phyloP scores from a whole-genome alignment of 345 rosid species.

The Cardamine occulta region DNA sequence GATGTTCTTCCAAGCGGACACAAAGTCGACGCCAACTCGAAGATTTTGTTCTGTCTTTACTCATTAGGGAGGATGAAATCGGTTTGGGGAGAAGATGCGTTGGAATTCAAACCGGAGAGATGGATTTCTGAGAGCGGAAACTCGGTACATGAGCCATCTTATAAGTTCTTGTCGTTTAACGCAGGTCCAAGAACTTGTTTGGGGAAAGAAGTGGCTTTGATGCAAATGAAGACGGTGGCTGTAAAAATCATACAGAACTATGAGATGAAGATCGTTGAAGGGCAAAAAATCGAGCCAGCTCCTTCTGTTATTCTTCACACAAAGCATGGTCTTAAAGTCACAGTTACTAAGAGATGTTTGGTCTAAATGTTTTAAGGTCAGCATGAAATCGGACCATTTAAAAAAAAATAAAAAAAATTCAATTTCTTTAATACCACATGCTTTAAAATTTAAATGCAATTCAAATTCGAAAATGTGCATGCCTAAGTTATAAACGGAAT shows the following conservation, averaged over 20 bases:
- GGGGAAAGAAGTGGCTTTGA: constrained; percentile 63
- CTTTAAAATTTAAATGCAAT: not conserved
- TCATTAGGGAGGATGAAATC: constrained; percentile 52
- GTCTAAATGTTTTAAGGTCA: constrained; percentile 9
- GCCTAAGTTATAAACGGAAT: not conserved
- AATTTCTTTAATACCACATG: not conserved
- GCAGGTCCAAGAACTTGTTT: constrained; percentile 72
- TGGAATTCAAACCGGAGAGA: constrained; percentile 52
- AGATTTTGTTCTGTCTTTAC: constrained; percentile 41
- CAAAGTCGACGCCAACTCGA: constrained; percentile 34
- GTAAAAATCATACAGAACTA: constrained; percentile 50
- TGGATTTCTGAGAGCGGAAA: constrained; percentile 49
- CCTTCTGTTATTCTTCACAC: constrained; percentile 53
- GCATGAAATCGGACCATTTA: not conserved
- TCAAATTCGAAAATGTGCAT: not conserved
- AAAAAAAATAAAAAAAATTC: not conserved
- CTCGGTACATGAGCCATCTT: constrained; percentile 47
- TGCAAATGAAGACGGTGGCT: constrained; percentile 59
- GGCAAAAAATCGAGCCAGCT: constrained; percentile 40
- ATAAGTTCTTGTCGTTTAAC: constrained; percentile 63
- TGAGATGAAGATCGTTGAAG: constrained; percentile 47
- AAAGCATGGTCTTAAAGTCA: constrained; percentile 55
- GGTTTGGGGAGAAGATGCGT: constrained; percentile 55
- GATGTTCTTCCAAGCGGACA: constrained; percentile 61
- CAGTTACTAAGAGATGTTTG: constrained; percentile 38